phyloP scores from a whole-genome alignment of 768 basidiomycete species.

The Suillus cothurnatus region DNA sequence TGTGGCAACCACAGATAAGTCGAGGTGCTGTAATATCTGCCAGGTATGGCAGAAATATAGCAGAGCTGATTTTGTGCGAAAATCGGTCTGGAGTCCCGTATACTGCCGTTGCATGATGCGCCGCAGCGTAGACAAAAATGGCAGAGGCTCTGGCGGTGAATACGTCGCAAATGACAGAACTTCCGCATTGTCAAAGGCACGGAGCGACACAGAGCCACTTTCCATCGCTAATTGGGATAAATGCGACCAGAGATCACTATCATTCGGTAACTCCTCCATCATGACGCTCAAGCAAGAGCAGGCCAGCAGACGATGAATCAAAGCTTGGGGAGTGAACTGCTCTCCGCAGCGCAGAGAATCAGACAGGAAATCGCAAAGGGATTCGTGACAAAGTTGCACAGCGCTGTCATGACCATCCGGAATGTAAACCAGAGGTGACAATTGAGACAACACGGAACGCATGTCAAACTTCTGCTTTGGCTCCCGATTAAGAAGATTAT shows the following conservation, averaged over 20 bases:
- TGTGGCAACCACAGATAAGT: background rate
- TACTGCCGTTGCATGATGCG: background rate
- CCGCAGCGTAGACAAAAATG: background rate
- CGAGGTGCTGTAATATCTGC: background rate
- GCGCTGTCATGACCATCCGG: background rate
- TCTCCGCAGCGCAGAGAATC: background rate
- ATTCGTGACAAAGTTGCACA: slow-evolving; percentile 1
- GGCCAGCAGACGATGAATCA: background rate
- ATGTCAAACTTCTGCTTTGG: background rate
- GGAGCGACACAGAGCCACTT: accelerated
- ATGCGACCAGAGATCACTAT: background rate
- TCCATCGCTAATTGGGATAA: background rate
- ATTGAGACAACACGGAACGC: background rate
- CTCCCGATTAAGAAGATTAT: background rate
- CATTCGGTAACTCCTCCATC: background rate
- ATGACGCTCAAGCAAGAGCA: background rate
- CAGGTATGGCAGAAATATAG: background rate
- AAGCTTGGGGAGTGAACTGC: background rate
- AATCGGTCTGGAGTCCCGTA: background rate
- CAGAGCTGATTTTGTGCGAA: background rate
- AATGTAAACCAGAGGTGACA: background rate
- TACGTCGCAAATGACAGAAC: background rate
- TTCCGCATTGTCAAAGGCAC: background rate
- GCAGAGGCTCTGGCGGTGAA: background rate
- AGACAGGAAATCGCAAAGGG: background rate